Evolutionary conservation across 2,329 filamentous ascomycete species (phyloP), one percentile per base, ranked within the genome.

Genomic region (Penicillium thymicola): DNA sequence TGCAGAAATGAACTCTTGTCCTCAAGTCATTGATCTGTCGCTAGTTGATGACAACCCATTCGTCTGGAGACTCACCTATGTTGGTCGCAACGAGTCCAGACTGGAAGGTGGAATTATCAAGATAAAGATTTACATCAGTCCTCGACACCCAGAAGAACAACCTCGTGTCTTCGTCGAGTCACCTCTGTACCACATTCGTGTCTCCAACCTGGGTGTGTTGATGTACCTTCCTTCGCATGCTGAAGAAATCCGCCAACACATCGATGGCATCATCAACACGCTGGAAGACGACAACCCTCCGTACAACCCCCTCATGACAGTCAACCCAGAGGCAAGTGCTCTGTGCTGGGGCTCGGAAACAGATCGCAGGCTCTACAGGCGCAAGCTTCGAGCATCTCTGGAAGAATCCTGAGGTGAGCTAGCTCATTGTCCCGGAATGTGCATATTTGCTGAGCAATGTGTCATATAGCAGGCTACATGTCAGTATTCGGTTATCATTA

Each of bases 61-160:
- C 68, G 81, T 93, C 21, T 97, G 94, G 94, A 75, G 82, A 21
- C 72, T 97, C 58, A 94, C 90, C 1, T 92, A 96, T 71, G 95
- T 97, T 70, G 94, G 94, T 27, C 85, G 88, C 53, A 90, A 92
- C 0, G 95, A 94, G 88, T 96, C 92, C 6, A 92, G 96, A 64
- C 83, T 97, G 2, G 93, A 97, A 65, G 93, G 92, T 16, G 92
- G 93, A 2, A 83, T 97, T 59, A 93, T 97, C 77, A 85, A 85
- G 59, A 88, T 97, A 72, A 88, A 82, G 66, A 80, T 97, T 54
- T 81, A 81, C 67, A 87, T 97, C 67, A 96, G 91, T 66, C 87
- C 90, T 6, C 84, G 85, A 6, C 97, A 97, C 68, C 94, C 94
- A 0, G 85, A 90, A 40, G 90, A 95, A 65, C 90, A 96, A 66